Conservation (phyloP, 345 rosid species). For the Gossypium anomalum region DNA sequence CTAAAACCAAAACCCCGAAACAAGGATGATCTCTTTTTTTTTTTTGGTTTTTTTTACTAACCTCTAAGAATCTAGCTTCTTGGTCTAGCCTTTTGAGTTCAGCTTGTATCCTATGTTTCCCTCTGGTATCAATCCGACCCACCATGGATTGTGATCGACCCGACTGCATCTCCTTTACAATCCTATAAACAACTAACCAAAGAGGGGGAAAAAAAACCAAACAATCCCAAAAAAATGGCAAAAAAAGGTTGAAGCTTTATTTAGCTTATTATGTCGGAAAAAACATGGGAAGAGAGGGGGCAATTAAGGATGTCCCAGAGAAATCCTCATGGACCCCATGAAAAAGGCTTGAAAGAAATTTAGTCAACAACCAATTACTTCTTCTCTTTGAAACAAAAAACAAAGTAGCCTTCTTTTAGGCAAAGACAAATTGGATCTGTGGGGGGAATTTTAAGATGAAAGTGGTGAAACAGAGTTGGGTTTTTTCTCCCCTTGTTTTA, state of each 20-base stretch:
- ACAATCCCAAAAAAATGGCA: not conserved
- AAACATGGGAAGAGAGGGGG: not conserved
- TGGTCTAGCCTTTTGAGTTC: constrained; percentile 19
- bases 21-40: not conserved
- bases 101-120: constrained; percentile 22
- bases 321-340: constrained; percentile 20
- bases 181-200: not conserved
- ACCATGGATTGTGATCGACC: constrained; percentile 8
- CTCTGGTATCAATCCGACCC: constrained; percentile 11
- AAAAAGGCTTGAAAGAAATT: not conserved
- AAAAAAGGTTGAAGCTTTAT: constrained; percentile 8
- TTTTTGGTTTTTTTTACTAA: not conserved
- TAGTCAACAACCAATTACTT: constrained; percentile 10
- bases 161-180: constrained; percentile 13
- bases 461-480: not conserved
- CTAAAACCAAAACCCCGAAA: not conserved
- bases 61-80: constrained; percentile 21
- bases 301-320: constrained; percentile 5
- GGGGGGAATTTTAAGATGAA: not conserved
- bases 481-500: not conserved
- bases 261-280: constrained; percentile 6
- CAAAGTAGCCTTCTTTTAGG: not conserved
- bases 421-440: constrained; percentile 5
- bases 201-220: not conserved
- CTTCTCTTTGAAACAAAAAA: not conserved